Base-by-base conservation (phyloP, 192 early-diverging fungal species). In the Dimargaris cristalligena region DNA sequence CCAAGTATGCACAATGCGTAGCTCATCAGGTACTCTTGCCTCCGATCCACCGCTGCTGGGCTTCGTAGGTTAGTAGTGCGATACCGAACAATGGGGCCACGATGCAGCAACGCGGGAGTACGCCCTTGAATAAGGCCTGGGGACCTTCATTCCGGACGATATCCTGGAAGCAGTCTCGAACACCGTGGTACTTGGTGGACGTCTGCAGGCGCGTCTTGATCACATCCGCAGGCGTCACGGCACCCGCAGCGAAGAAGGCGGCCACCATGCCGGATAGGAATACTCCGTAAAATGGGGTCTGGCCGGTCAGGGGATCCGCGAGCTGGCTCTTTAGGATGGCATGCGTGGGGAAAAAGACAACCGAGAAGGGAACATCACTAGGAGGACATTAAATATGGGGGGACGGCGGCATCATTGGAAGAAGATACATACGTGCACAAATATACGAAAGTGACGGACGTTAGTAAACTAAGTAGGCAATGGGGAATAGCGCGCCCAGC, bases 21-120 rank as follows among this genome's bases (percentile, higher is more conserved):
- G n/a, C n/a, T n/a, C n/a, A n/a, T n/a, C n/a, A n/a, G n/a, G n/a
- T n/a, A n/a, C n/a, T n/a, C n/a, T n/a, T n/a, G n/a, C n/a, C n/a
- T n/a, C n/a, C n/a, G n/a, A n/a, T n/a, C 55, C 55, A 57, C 33
- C 55, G 55, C 33, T 85, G 83, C 70, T 85, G 83, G 59, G 80
- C 63, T 58, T 85, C 83, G 63, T 85, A 85, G 44, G 81, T 78
- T 63, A 78, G 66, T 61, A 85, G 61, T 22, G 75, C 78, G 35
- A 82, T 79, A 14, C 76, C 70, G 68, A 78, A 81, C 69, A 81
- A 67, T 56, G 80, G 76, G 14, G 70, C 70, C 56, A 66, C 72
- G 34, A 71, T 76, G 44, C 69, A 49, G 32, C 70, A 72, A 6
- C 67, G 51, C 3, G 83, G 83, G 20, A 82, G 64, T 31, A 66